These are phyloP conservation scores for Sideroxylon spinosum DNA, from an alignment of 179 eudicot species.

Conservation along the genomic window DNA sequence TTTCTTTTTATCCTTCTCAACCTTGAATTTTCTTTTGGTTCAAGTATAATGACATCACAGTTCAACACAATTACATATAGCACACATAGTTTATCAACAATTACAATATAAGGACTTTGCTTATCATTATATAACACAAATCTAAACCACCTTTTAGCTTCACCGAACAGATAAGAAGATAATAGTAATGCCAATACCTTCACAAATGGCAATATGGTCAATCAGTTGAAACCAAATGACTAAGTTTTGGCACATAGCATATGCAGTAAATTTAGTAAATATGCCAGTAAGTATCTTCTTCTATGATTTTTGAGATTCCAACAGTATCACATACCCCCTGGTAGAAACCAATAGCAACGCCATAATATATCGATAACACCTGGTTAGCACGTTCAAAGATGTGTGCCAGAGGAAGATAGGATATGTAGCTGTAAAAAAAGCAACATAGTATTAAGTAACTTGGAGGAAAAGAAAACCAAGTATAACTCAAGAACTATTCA, in stretches of 20 bases:
- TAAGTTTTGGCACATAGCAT: background rate
- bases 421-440: conserved; percentile 55
- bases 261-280: background rate
- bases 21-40: background rate
- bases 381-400: conserved; percentile 92
- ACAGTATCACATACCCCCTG: conserved; percentile 73
- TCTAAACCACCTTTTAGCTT: background rate
- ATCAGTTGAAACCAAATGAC: conserved; percentile 8
- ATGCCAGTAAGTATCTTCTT: background rate
- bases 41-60: background rate
- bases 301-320: conserved; percentile 1
- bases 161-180: background rate
- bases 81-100: background rate
- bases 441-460: background rate
- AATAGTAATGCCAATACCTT: background rate
- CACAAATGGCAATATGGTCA: background rate
- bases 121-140: background rate
- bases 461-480: background rate
- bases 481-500: background rate
- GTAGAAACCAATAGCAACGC: conserved; percentile 92
- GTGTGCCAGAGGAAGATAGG: conserved; percentile 99
- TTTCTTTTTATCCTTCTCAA: background rate
- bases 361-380: conserved; percentile 46
- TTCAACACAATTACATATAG: background rate
- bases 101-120: background rate